These are phyloP conservation scores for Trametes sp. DNA, from an alignment of 1,284 basidiomycete species.

Conservation along the genomic window DNA sequence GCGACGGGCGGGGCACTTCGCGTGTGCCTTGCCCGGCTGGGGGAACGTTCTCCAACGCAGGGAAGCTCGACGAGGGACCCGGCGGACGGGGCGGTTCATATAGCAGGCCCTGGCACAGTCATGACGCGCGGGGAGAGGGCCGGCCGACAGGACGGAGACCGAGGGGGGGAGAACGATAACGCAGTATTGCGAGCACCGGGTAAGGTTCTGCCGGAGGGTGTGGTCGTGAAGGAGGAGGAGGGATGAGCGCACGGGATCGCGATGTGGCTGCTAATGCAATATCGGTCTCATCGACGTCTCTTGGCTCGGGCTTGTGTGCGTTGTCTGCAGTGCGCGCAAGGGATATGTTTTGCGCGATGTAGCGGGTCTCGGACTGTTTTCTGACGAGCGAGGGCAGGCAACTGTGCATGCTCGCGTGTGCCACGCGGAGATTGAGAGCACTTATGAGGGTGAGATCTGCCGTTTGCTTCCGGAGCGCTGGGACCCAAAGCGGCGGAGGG, in stretches of 20 bases:
- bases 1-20: slow-evolving; percentile 34
- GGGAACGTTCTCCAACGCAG: slow-evolving; percentile 17
- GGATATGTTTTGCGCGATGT: no score
- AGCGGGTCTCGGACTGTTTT: not conserved
- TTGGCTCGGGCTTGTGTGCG: not conserved
- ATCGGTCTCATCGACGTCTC: not conserved
- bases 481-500: slow-evolving; percentile 5
- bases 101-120: not conserved
- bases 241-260: slow-evolving; percentile 4
- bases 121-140: not conserved
- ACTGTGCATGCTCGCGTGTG: not conserved
- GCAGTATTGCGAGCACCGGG: slow-evolving; percentile 12
- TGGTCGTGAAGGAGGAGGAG: slow-evolving; percentile 23
- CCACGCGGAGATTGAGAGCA: slow-evolving; percentile 1
- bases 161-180: slow-evolving; percentile 8
- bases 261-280: slow-evolving; percentile 2
- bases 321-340: not conserved
- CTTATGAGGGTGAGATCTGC: slow-evolving; percentile 4
- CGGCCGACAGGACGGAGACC: slow-evolving; percentile 14
- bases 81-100: slow-evolving; percentile 15
- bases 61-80: not conserved
- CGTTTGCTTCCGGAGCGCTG: slow-evolving; percentile 1
- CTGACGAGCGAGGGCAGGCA: not conserved
- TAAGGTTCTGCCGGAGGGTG: slow-evolving; percentile 4
- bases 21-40: slow-evolving; percentile 41